Conservation (phyloP, 2,329 filamentous ascomycete species). For the Alternaria gaisen region DNA sequence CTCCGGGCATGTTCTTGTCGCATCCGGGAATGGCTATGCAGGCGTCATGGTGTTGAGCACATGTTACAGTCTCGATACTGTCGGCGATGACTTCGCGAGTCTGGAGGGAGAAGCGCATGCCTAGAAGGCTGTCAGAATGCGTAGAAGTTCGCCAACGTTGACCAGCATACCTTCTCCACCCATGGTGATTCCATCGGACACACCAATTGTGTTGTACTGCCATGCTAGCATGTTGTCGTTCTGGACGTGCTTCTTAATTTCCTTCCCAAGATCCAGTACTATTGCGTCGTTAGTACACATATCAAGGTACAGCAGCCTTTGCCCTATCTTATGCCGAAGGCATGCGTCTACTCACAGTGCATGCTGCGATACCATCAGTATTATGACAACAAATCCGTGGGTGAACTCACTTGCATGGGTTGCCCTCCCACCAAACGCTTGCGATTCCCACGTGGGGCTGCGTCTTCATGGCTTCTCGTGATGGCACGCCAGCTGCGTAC, state of each 20-base stretch:
- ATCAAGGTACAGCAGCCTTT: slow-evolving; percentile 17
- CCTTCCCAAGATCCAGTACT: slow-evolving; percentile 87
- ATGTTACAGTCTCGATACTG: slow-evolving; percentile 91
- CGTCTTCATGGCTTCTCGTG: slow-evolving; percentile 84
- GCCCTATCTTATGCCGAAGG: slow-evolving; percentile 12
- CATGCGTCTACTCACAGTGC: slow-evolving; percentile 54
- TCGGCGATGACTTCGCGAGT: slow-evolving; percentile 93
- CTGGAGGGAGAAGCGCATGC: slow-evolving; percentile 93
- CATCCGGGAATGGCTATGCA: slow-evolving; percentile 93
- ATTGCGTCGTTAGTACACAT: slow-evolving; percentile 22
- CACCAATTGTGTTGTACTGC: slow-evolving; percentile 92
- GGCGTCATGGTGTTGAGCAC: slow-evolving; percentile 90
- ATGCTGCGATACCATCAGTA: slow-evolving; percentile 53
- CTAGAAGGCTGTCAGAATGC: slow-evolving; percentile 55
- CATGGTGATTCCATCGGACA: slow-evolving; percentile 95
- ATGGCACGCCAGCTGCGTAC: slow-evolving; percentile 88
- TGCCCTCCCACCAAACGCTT: slow-evolving; percentile 97
- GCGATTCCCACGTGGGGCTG: slow-evolving; percentile 90
- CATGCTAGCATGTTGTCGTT: slow-evolving; percentile 89
- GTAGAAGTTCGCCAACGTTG: neutral
- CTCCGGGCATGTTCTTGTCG: slow-evolving; percentile 98
- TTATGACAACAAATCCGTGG: slow-evolving; percentile 21
- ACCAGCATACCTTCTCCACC: slow-evolving; percentile 75
- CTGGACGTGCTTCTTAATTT: slow-evolving; percentile 81
- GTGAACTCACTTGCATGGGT: slow-evolving; percentile 83